phyloP scores from a whole-genome alignment of 805 yeast genomes.

The Pichia nanzhaoensis region DNA sequence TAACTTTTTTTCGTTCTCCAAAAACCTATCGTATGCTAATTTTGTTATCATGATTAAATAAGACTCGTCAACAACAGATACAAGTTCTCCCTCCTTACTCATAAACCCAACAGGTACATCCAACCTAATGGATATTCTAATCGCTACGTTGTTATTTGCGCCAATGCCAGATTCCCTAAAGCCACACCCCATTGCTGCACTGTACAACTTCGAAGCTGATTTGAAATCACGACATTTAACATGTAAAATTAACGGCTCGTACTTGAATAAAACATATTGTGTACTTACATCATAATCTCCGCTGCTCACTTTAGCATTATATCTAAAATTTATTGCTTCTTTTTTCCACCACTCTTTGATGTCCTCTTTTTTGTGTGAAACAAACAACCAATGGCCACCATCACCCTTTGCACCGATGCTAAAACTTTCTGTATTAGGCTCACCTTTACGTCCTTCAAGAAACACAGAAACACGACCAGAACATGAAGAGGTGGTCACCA shows the following conservation, averaged over 20 bases:
- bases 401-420: slow-evolving; percentile 79
- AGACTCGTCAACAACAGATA: slow-evolving; percentile 41
- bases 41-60: slow-evolving; percentile 48
- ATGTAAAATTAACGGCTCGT: slow-evolving; percentile 80
- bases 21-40: slow-evolving; percentile 56
- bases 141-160: slow-evolving; percentile 67
- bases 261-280: slow-evolving; percentile 65
- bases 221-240: slow-evolving; percentile 63
- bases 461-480: slow-evolving; percentile 83
- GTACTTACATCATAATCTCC: slow-evolving; percentile 17
- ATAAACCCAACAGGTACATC: slow-evolving; percentile 72
- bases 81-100: slow-evolving; percentile 24
- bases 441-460: slow-evolving; percentile 58
- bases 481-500: slow-evolving; percentile 86
- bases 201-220: slow-evolving; percentile 55
- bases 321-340: slow-evolving; percentile 19
- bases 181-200: slow-evolving; percentile 76
- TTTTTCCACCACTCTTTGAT: slow-evolving; percentile 43
- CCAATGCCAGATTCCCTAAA: slow-evolving; percentile 87
- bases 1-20: slow-evolving; percentile 56
- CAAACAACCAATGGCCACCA: slow-evolving; percentile 79
- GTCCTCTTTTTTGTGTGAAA: slow-evolving; percentile 55
- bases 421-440: background rate
- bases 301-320: background rate
- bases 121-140: slow-evolving; percentile 64